Percentiles rank a stretch among this genome's conserved stretches.
phyloP scores from a whole-genome alignment of 2,329 filamentous ascomycete genomes.

The Lithohypha guttulata region DNA sequence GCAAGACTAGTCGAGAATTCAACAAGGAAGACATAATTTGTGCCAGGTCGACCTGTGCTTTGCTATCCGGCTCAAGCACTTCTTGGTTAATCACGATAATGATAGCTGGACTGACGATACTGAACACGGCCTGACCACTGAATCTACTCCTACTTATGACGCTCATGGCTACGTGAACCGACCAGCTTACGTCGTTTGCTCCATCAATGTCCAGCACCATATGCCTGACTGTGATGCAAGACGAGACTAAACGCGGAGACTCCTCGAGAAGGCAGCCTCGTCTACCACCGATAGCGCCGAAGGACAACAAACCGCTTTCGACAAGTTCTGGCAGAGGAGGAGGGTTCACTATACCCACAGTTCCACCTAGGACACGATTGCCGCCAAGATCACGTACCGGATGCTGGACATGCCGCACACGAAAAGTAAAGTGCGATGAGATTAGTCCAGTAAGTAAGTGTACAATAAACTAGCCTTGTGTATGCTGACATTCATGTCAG shows the following conservation, averaged over 20 bases:
- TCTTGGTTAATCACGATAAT: too few relatives aligned
- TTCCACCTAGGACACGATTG: constrained; percentile 35
- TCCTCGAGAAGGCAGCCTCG: constrained; percentile 29
- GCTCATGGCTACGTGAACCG: too few relatives aligned
- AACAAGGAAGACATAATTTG: too few relatives aligned
- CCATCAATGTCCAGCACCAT: constrained; percentile 5
- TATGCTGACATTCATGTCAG: too few relatives aligned
- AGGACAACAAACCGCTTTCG: constrained; percentile 27
- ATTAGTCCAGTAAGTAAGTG: constrained; percentile 40
- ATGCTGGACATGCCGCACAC: constrained; percentile 32
- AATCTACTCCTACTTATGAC: background rate
- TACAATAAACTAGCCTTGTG: too few relatives aligned
- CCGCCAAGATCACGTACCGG: constrained; percentile 45
- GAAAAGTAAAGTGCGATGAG: constrained; percentile 47
- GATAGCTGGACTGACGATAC: too few relatives aligned
- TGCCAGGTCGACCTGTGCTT: too few relatives aligned
- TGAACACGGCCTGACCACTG: background rate
- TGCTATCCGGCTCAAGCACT: too few relatives aligned
- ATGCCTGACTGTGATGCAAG: constrained; percentile 26
- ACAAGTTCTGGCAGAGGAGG: constrained; percentile 26
- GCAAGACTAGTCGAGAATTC: too few relatives aligned
- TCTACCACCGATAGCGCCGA: constrained; percentile 37
- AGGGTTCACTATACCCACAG: constrained; percentile 25
- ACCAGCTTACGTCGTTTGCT: too few relatives aligned
- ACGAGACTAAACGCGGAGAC: constrained; percentile 26